Conservation (phyloP, 2,329 filamentous ascomycete species). For the Xylariaceae sp. region DNA sequence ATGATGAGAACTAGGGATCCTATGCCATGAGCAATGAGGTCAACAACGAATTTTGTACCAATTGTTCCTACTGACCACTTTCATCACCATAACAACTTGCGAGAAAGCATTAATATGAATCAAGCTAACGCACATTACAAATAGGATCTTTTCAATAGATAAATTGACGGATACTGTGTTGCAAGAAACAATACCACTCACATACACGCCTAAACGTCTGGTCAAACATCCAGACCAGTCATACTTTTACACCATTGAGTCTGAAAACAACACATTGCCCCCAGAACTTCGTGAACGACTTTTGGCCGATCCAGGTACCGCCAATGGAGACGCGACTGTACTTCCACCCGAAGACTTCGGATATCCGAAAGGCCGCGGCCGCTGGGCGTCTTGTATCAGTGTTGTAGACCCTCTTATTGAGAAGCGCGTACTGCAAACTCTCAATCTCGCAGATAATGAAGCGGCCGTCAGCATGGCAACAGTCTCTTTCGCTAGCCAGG, state of each 20-base stretch:
- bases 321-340: constrained; percentile 65
- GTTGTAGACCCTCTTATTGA: constrained; percentile 76
- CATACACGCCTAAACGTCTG: constrained; percentile 85
- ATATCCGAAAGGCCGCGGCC: constrained; percentile 72
- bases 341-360: constrained; percentile 81
- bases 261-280: constrained; percentile 86
- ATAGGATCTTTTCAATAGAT: constrained; percentile 83
- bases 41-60: constrained; percentile 53
- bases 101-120: constrained; percentile 11
- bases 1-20: constrained; percentile 63
- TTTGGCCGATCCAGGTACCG: constrained; percentile 62
- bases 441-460: constrained; percentile 85
- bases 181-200: constrained; percentile 77
- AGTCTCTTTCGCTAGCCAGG: constrained; percentile 81
- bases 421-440: constrained; percentile 67
- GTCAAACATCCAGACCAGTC: constrained; percentile 81
- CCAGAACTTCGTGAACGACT: constrained; percentile 71
- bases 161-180: constrained; percentile 80
- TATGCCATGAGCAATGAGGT: constrained; percentile 54
- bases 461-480: constrained; percentile 80
- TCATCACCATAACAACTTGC: constrained; percentile 15
- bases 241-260: constrained; percentile 89
- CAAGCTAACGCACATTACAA: constrained; percentile 31
- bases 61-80: constrained; percentile 93
- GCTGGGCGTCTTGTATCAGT: constrained; percentile 95